Base-by-base conservation (phyloP, 495 filamentous ascomycete genomes). In the Aspergillus indologenus region DNA sequence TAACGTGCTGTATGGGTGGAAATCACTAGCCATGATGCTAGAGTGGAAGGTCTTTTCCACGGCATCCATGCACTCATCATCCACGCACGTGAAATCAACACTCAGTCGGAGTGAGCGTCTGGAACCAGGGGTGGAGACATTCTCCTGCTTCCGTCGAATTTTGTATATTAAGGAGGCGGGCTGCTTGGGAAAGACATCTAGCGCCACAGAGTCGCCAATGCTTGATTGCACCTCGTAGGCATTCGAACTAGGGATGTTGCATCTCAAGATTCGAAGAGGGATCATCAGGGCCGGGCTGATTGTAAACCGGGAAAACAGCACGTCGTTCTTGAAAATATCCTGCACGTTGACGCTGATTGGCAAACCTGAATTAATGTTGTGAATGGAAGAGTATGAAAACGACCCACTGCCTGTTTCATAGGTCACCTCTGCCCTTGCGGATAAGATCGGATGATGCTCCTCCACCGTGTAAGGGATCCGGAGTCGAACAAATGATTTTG, bases 311-410 rank as follows among this genome's bases (percentile, higher is more conserved):
- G 93, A 96, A 64, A 93, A 94, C 0, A 98, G 80, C 1, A 85
- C 77, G 26, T 85, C 74, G 53, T 89, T 81, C 69, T 95, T 95
- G 80, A 99, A 99, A 42, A 91, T 84, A 63, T 99, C 95, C 64
- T 97, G 91, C 43, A 99, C 93, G 61, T 98, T 97, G 59, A 99
- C 93, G 18, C 91, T 91, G 43, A 99, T 82, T 0, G 90, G 90
- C 12, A 98, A 76, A 18, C 90, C 87, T 1, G 85, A 82, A 22
- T 91, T 75, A n/a, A 81, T 80, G 12, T 79, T 80, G 21, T 82
- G 85, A 49, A 81, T 80, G 2, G 84, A 81, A 34, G 72, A 75
- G 65, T 88, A 96, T 53, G 80, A 75, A 62, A 94, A 97, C 29
- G 71, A 75, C 1, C 91, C 91, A 15, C 82, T 74, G 5, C 85